Base-by-base conservation (phyloP, 345 rosid species). In the Pistacia vera region DNA sequence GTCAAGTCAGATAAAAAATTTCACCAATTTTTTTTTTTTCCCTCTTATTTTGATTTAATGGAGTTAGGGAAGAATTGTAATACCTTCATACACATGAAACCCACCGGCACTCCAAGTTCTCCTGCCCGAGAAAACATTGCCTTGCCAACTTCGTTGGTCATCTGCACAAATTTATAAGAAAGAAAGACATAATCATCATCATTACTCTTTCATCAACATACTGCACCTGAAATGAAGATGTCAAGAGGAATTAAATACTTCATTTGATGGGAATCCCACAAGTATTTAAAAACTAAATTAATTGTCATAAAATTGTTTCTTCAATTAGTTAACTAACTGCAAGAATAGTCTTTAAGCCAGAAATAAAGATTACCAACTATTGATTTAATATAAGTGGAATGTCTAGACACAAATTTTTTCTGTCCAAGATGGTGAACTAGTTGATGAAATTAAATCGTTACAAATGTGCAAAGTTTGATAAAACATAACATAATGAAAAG, bases 31-130 rank as follows among this genome's bases (percentile, higher is more conserved):
- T 44, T 3, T 4, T 25, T 11, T 16, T 57, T 71, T 46, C 20
- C 59, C 52, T 44, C 38, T 18, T 8, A 36, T 74, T 36, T 64
- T 33, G 12, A 35, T 77, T 61, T 59, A 36, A 38, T 52, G 70
- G 16, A 68, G 46, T 18, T 44, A 20, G 8, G 51, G 66, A 57
- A 58, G 58, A 76, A 56, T 9, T 8, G 49, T 12, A 75, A 55
- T 81, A 93, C 98, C 95, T 95, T 95, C 90, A 95, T 86, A 81
- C 98, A 95, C 97, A 95, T 87, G 87, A 95, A 89, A 79, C 97
- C 94, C 81, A 92, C 99, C 44, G 98, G 96, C 51, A 93, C 83
- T 41, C 94, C 90, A 71, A 95, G 94, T 69, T 91, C 96, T 75
- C 98, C 99, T 51, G 98, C 99, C 85, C 70, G 90, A 28, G 91